Conservation (phyloP, 306 rosid genomes). For the Begonia peltatifolia region DNA sequence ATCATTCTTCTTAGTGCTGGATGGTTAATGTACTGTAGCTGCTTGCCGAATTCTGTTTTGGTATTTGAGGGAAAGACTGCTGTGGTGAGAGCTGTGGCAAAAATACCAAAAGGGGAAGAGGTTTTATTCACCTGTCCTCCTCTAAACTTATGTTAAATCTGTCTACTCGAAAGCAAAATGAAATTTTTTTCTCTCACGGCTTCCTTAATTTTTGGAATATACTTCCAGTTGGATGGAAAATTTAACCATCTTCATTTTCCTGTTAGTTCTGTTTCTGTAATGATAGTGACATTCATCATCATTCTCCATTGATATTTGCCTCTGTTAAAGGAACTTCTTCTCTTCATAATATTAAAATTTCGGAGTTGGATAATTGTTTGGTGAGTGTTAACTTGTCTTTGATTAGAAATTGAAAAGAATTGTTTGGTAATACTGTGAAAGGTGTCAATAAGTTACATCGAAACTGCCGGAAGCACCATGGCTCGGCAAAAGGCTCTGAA, state of each 20-base stretch:
- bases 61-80: conserved; percentile 75
- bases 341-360: too few relatives aligned
- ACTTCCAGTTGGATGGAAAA: too few relatives aligned
- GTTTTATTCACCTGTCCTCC: conserved; percentile 12
- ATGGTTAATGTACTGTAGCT: conserved; percentile 27
- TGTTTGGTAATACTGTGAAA: conserved; percentile 19
- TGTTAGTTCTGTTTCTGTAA: too few relatives aligned
- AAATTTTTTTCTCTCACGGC: too few relatives aligned
- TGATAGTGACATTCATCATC: too few relatives aligned
- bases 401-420: not conserved
- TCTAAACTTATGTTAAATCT: too few relatives aligned
- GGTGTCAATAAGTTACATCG: conserved; percentile 83
- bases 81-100: conserved; percentile 65
- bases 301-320: too few relatives aligned
- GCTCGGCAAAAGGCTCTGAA: conserved; percentile 73
- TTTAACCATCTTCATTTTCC: too few relatives aligned
- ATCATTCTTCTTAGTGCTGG: conserved; percentile 14
- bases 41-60: conserved; percentile 60
- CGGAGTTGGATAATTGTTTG: conserved; percentile 4
- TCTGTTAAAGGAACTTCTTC: too few relatives aligned
- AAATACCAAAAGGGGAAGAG: conserved; percentile 60
- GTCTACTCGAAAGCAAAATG: too few relatives aligned
- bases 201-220: too few relatives aligned
- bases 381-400: not conserved
- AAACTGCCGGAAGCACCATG: conserved; percentile 75